phyloP scores from a whole-genome alignment of 441 rosid species.

The Croton setiger region DNA sequence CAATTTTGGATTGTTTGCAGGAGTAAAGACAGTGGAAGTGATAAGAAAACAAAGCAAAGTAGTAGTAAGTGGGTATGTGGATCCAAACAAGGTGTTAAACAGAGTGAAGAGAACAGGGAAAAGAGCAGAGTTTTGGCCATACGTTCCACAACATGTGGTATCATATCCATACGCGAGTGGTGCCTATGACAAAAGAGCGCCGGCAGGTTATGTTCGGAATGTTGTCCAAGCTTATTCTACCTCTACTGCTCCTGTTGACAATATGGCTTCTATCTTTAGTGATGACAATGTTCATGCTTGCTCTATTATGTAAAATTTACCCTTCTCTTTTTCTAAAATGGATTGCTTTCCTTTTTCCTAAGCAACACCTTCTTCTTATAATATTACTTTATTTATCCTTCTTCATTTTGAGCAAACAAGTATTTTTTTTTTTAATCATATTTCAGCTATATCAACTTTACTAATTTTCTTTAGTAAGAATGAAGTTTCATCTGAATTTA shows the following conservation, averaged over 20 bases:
- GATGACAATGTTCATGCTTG: conserved; percentile 92
- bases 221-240: conserved; percentile 67
- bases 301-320: conserved; percentile 54
- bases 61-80: conserved; percentile 68
- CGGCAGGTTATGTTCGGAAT: conserved; percentile 69
- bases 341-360: conserved; percentile 5
- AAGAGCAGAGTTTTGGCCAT: conserved; percentile 91
- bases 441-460: too few species aligned
- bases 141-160: conserved; percentile 76
- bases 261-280: conserved; percentile 66
- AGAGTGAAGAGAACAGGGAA: conserved; percentile 84
- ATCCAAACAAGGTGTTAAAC: conserved; percentile 82
- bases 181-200: conserved; percentile 82
- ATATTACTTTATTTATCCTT: too few species aligned
- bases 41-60: conserved; percentile 69
- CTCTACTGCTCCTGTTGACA: conserved; percentile 52
- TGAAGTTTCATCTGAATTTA: too few species aligned
- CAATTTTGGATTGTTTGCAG: conserved; percentile 20
- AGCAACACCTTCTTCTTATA: conserved; percentile 5
- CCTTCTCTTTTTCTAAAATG: not conserved
- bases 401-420: too few species aligned
- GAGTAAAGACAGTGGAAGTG: conserved; percentile 73
- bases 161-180: conserved; percentile 63
- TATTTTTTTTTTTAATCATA: too few species aligned
- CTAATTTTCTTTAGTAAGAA: too few species aligned